These are phyloP conservation scores for Terfezia claveryi DNA, from an alignment of 495 filamentous ascomycete genomes.

Conservation along the genomic window DNA sequence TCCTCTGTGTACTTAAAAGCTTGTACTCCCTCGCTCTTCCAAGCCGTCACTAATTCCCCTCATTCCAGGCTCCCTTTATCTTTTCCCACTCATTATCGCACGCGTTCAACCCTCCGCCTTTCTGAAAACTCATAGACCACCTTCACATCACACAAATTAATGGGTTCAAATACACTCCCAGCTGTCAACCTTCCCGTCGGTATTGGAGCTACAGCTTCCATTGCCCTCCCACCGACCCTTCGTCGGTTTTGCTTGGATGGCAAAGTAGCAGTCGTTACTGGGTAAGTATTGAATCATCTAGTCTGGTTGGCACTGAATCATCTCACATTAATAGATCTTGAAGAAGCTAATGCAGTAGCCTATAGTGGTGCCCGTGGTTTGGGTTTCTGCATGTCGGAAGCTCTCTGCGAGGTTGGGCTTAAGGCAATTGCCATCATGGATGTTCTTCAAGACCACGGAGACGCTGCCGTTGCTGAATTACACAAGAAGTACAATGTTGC, in stretches of 20 bases:
- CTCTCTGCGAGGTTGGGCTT: slow-evolving; percentile 48
- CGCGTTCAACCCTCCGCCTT: background rate
- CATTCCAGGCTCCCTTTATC: too few species aligned
- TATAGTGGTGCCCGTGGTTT: slow-evolving; percentile 51
- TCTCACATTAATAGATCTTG: slow-evolving; percentile 1
- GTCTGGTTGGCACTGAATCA: too few species aligned
- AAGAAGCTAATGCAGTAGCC: slow-evolving; percentile 4
- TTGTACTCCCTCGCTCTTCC: too few species aligned
- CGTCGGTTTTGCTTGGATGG: slow-evolving; percentile 40
- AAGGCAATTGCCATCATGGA: slow-evolving; percentile 56
- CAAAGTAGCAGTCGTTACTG: slow-evolving; percentile 51
- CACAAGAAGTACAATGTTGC: slow-evolving; percentile 44
- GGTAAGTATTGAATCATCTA: slow-evolving; percentile 34
- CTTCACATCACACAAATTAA: background rate
- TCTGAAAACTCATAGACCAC: slow-evolving; percentile 1
- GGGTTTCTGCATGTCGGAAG: slow-evolving; percentile 55
- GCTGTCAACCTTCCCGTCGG: background rate
- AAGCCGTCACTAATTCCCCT: too few species aligned
- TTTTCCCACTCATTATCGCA: too few species aligned
- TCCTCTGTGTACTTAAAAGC: too few species aligned
- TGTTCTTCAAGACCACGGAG: slow-evolving; percentile 49
- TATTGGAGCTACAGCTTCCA: background rate
- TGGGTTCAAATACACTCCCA: background rate
- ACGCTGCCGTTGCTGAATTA: slow-evolving; percentile 40
- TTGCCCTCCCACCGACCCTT: slow-evolving; percentile 28